These are phyloP conservation scores for Fusarium tjaetaba DNA, from an alignment of 2,329 filamentous ascomycete species.

Conservation along the genomic window DNA sequence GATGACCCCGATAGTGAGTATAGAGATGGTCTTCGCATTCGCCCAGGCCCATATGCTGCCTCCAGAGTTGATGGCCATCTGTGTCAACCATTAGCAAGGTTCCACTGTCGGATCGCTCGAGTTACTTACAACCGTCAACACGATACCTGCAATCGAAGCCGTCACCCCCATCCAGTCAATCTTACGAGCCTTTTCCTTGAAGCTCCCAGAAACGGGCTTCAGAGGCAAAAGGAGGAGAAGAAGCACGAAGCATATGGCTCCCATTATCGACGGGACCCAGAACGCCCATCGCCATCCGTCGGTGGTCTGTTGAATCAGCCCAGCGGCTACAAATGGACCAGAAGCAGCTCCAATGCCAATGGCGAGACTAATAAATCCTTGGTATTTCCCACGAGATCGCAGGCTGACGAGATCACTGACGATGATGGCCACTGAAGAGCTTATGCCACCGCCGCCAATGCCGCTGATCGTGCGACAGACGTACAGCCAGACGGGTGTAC, in stretches of 20 bases:
- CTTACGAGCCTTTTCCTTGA: neutral
- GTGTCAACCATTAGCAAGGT: neutral
- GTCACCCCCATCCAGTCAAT: neutral
- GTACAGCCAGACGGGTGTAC: neutral
- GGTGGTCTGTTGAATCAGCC: neutral
- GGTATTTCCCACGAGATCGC: slow-evolving; percentile 49
- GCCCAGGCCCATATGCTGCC: slow-evolving; percentile 59
- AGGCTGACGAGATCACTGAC: slow-evolving; percentile 18
- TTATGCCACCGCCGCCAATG: neutral
- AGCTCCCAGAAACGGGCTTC: neutral
- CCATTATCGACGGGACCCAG: neutral
- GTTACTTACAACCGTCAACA: neutral
- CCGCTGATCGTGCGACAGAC: neutral
- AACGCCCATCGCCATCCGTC: neutral
- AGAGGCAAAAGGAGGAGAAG: neutral
- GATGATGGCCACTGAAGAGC: neutral
- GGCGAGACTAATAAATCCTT: neutral
- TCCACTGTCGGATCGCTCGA: rapidly evolving
- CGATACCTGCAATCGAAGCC: neutral
- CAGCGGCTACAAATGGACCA: neutral
- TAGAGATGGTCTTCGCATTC: slow-evolving; percentile 74
- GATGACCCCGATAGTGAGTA: slow-evolving; percentile 74
- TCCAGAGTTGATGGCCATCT: slow-evolving; percentile 45
- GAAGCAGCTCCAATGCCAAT: neutral
- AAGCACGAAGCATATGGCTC: neutral